Evolutionary conservation across 768 basidiomycete genomes (phyloP).

Genomic region (Cystofilobasidium bisporidii): DNA sequence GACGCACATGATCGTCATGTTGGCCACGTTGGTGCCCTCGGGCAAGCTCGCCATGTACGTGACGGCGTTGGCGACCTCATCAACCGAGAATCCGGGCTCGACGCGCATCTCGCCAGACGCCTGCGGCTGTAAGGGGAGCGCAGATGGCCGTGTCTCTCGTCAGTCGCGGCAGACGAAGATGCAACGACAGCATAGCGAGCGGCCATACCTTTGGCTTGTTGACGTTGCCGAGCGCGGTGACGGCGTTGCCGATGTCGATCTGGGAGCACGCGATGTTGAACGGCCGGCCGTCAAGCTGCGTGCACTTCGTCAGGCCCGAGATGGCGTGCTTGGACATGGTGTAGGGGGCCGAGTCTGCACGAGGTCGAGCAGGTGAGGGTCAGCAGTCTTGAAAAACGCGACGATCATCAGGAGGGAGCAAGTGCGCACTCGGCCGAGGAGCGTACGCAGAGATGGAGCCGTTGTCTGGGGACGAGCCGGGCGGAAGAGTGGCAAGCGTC

Average conservation of each 20-base stretch:
- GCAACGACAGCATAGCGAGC: too few relatives aligned
- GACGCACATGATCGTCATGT: constrained; percentile 64
- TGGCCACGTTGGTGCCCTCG: constrained; percentile 57
- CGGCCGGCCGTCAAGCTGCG: constrained; percentile 63
- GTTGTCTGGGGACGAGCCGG: constrained; percentile 42
- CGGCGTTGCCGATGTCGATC: constrained; percentile 60
- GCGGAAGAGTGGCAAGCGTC: not conserved
- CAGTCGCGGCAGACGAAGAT: too few relatives aligned
- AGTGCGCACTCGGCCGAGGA: constrained; percentile 52
- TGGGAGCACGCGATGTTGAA: constrained; percentile 68
- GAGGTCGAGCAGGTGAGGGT: not conserved
- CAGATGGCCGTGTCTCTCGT: not conserved
- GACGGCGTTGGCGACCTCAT: constrained; percentile 61
- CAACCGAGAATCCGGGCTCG: constrained; percentile 54
- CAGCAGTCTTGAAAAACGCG: not conserved
- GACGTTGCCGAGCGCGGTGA: constrained; percentile 20
- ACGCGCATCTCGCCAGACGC: constrained; percentile 14
- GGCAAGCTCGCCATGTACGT: constrained; percentile 65
- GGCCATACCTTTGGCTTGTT: not conserved
- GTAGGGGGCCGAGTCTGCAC: constrained; percentile 48
- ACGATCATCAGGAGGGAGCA: not conserved
- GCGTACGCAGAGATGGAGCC: constrained; percentile 65
- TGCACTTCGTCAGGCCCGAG: constrained; percentile 62
- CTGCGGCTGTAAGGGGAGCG: constrained; percentile 3
- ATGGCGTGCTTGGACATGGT: constrained; percentile 74